Conservation (phyloP, 805 yeast species). For the Kodamaea leandrae region DNA sequence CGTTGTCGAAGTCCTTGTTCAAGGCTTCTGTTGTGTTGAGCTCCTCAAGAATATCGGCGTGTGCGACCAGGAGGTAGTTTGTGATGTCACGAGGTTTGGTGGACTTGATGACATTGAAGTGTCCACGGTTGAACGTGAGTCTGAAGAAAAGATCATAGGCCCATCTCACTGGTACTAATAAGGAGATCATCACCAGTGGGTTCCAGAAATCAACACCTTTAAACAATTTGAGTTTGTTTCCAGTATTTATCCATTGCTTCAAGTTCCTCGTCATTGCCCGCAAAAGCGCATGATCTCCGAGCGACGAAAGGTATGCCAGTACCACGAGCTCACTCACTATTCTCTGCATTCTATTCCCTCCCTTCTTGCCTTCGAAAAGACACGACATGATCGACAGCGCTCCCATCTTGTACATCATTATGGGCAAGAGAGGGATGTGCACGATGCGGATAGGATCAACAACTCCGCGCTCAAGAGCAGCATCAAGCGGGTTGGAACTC, state of each 20-base stretch:
- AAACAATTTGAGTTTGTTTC: constrained; percentile 10
- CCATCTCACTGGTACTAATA: constrained; percentile 37
- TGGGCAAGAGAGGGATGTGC: constrained; percentile 38
- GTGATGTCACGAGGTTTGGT: constrained; percentile 34
- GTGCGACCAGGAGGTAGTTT: constrained; percentile 22
- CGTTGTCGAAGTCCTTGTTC: background rate
- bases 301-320: constrained; percentile 34
- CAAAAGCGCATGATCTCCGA: constrained; percentile 35
- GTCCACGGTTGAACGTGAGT: constrained; percentile 30
- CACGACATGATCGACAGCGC: constrained; percentile 30
- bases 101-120: constrained; percentile 28
- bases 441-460: constrained; percentile 38
- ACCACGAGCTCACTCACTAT: constrained; percentile 36
- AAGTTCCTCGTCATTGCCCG: constrained; percentile 17
- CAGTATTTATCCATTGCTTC: background rate
- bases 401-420: constrained; percentile 38
- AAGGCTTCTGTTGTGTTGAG: constrained; percentile 13
- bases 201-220: constrained; percentile 29
- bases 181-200: constrained; percentile 30
- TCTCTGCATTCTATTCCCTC: constrained; percentile 12
- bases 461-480: constrained; percentile 29
- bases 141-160: constrained; percentile 33
- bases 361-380: constrained; percentile 19
- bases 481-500: constrained; percentile 20
- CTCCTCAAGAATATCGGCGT: constrained; percentile 24